Evolutionary conservation across 768 basidiomycete genomes (phyloP).

Genomic region (Saitozyma podzolica): DNA sequence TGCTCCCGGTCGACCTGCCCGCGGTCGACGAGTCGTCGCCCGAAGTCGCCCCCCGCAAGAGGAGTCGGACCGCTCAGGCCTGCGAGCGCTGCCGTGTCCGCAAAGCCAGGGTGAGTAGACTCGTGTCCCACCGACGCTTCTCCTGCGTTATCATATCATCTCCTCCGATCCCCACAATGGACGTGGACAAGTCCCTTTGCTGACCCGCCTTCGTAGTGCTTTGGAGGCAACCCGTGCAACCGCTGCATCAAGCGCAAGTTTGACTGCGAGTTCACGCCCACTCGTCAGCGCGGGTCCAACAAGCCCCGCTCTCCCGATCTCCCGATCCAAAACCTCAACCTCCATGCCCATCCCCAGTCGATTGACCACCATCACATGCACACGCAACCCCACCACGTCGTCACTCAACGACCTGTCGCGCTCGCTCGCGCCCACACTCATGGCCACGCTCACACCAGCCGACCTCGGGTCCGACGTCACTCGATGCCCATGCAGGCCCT

Average conservation of each 20-base stretch:
- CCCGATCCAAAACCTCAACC: neutral
- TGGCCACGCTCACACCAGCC: too few species aligned
- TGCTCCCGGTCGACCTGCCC: slow-evolving; percentile 37
- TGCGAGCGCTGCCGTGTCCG: slow-evolving; percentile 49
- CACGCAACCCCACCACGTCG: neutral
- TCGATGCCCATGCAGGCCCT: too few species aligned
- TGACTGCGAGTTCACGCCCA: slow-evolving; percentile 12
- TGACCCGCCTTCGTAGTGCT: slow-evolving; percentile 29
- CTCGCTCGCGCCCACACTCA: too few species aligned
- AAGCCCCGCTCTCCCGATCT: neutral
- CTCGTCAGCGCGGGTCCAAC: neutral
- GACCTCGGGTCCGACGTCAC: too few species aligned
- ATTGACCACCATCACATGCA: neutral
- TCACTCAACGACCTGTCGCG: too few species aligned
- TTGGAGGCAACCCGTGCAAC: slow-evolving; percentile 39
- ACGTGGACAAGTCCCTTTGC: neutral
- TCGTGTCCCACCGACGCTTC: neutral
- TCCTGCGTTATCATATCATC: neutral
- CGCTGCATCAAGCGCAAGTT: slow-evolving; percentile 30
- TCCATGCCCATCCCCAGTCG: neutral
- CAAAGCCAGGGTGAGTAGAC: slow-evolving; percentile 49
- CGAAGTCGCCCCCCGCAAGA: slow-evolving; percentile 10
- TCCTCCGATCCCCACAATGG: neutral
- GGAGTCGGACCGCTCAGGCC: slow-evolving; percentile 48
- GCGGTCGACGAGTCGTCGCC: too few species aligned